Conservation (phyloP, 1,139 yeast species). For the Magnusiomyces suaveolens region DNA sequence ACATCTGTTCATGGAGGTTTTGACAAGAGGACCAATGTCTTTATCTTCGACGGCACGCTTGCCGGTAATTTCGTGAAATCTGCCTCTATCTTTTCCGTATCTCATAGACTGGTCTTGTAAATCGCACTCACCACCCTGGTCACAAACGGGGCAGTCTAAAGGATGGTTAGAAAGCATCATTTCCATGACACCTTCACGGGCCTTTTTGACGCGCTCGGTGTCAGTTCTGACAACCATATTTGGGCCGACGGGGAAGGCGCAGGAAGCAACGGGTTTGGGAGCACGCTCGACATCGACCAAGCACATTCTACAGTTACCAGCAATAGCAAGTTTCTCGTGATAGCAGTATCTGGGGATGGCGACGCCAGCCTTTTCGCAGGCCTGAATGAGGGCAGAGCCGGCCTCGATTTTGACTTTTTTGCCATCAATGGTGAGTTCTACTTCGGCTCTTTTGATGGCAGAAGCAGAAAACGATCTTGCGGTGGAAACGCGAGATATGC, state of each 20-base stretch:
- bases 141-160: conserved; percentile 86
- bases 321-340: conserved; percentile 83
- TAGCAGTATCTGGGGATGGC: conserved; percentile 83
- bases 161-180: conserved; percentile 86
- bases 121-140: conserved; percentile 93
- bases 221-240: conserved; percentile 85
- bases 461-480: conserved; percentile 26
- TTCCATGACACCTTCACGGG: conserved; percentile 87
- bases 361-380: conserved; percentile 87
- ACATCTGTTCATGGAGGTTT: conserved; percentile 89
- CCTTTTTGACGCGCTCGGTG: conserved; percentile 69
- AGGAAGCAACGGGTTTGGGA: conserved; percentile 83
- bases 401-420: conserved; percentile 70
- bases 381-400: conserved; percentile 82
- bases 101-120: conserved; percentile 80
- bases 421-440: conserved; percentile 71
- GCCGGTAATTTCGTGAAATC: conserved; percentile 72
- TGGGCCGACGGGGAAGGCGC: conserved; percentile 83
- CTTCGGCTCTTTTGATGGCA: conserved; percentile 40
- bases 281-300: conserved; percentile 84
- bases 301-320: conserved; percentile 96
- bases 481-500: conserved; percentile 13
- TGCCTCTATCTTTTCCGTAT: conserved; percentile 79
- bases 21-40: conserved; percentile 81
- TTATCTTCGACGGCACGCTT: conserved; percentile 87